Percentiles rank a stretch among this genome's conserved stretches.
Evolutionary conservation across 2,329 filamentous ascomycete genomes (phyloP).

Genomic region (Ophiostoma sp.): DNA sequence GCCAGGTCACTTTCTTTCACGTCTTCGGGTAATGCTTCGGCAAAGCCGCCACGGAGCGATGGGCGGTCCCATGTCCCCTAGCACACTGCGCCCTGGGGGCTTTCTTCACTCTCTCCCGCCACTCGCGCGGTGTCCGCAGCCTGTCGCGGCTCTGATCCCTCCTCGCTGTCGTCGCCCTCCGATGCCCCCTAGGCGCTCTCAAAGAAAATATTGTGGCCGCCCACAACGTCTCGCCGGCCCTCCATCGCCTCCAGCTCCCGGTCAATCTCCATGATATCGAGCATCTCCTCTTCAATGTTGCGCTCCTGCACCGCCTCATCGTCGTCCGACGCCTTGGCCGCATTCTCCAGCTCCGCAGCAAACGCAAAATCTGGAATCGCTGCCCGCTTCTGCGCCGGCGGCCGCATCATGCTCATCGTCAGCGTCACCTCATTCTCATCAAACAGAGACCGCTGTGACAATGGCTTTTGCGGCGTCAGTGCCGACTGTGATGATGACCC

Average conservation of each 20-base stretch:
- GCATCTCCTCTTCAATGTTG: conserved; percentile 55
- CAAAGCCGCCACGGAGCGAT: neutral
- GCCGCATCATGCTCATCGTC: conserved; percentile 29
- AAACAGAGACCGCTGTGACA: conserved; percentile 26
- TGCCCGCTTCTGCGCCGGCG: conserved; percentile 26
- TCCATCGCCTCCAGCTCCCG: conserved; percentile 54
- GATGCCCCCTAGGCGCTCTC: conserved; percentile 25
- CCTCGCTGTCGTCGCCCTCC: neutral
- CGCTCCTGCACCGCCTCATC: conserved; percentile 45
- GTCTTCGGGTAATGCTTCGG: neutral
- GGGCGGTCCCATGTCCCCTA: neutral
- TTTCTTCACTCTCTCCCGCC: neutral
- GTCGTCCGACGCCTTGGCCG: conserved; percentile 48
- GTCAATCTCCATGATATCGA: conserved; percentile 63
- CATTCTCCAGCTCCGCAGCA: conserved; percentile 46
- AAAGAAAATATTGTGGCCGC: conserved; percentile 31
- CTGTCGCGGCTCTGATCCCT: neutral
- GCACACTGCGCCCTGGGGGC: neutral
- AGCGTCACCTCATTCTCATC: conserved; percentile 31
- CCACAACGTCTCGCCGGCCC: conserved; percentile 42
- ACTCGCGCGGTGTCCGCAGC: neutral
- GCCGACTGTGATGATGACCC: neutral
- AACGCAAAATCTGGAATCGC: conserved; percentile 42
- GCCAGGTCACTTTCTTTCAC: neutral
- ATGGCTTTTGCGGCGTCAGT: conserved; percentile 9